Percentiles rank a stretch among this genome's conserved stretches.
Conservation (phyloP, 208 protist genomes). For the Porcisia deanei region DNA sequence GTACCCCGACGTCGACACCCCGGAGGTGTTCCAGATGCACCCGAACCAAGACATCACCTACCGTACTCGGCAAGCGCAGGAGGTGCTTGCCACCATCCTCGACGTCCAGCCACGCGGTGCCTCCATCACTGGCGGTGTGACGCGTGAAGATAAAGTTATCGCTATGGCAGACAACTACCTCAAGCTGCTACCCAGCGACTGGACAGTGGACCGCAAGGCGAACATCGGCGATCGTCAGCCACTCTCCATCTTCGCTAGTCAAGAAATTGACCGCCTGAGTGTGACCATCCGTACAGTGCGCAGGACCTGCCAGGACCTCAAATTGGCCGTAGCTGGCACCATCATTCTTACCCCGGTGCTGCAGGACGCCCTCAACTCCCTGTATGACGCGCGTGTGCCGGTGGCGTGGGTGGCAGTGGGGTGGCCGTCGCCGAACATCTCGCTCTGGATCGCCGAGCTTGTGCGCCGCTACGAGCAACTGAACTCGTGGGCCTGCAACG, state of each 20-base stretch:
- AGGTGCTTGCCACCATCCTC: conserved; percentile 95
- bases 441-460: conserved; percentile 97
- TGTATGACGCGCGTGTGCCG: conserved; percentile 97
- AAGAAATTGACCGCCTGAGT: conserved; percentile 96
- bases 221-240: conserved; percentile 90
- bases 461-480: conserved; percentile 95
- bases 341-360: conserved; percentile 97
- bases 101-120: conserved; percentile 96
- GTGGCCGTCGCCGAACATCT: conserved; percentile 96
- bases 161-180: conserved; percentile 92
- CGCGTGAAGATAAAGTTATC: conserved; percentile 94
- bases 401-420: conserved; percentile 95
- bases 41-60: conserved; percentile 97
- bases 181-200: conserved; percentile 91
- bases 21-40: conserved; percentile 98
- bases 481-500: conserved; percentile 91
- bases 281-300: conserved; percentile 83
- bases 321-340: conserved; percentile 96
- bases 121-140: conserved; percentile 79
- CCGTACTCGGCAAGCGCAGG: conserved; percentile 89
- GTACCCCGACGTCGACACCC: conserved; percentile 95
- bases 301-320: conserved; percentile 91
- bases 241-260: conserved; percentile 96
- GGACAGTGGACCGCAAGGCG: conserved; percentile 81
- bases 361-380: conserved; percentile 93